phyloP scores from a whole-genome alignment of 1,284 basidiomycete species.

The Caloboletus inedulis region DNA sequence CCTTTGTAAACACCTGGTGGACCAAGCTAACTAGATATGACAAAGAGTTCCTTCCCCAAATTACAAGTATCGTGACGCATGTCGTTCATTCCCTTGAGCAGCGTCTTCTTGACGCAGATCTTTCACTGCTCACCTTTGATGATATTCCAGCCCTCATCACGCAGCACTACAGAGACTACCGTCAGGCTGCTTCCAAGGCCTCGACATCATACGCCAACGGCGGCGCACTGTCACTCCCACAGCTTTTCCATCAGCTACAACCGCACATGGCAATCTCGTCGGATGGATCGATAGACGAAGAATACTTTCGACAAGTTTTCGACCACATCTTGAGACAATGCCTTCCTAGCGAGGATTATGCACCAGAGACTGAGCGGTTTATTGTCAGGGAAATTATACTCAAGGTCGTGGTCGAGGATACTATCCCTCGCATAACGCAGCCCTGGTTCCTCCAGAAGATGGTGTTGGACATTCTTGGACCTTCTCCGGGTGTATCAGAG shows the following conservation, averaged over 20 bases:
- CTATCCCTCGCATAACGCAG: slow-evolving; percentile 67
- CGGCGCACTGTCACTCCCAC: slow-evolving; percentile 55
- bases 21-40: slow-evolving; percentile 76
- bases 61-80: slow-evolving; percentile 55
- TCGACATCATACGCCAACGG: slow-evolving; percentile 66
- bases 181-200: slow-evolving; percentile 57
- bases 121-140: slow-evolving; percentile 54
- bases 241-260: slow-evolving; percentile 74
- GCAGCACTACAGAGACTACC: slow-evolving; percentile 74
- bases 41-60: slow-evolving; percentile 73
- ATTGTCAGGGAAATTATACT: slow-evolving; percentile 76
- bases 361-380: slow-evolving; percentile 73
- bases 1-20: slow-evolving; percentile 81
- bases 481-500: slow-evolving; percentile 31
- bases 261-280: slow-evolving; percentile 72
- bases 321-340: slow-evolving; percentile 66
- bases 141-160: slow-evolving; percentile 62
- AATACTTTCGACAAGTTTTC: slow-evolving; percentile 72
- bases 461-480: slow-evolving; percentile 59
- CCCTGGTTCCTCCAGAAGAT: slow-evolving; percentile 78
- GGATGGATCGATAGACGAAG: slow-evolving; percentile 62
- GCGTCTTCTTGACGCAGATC: slow-evolving; percentile 53
- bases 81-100: slow-evolving; percentile 60
- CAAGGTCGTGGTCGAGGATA: slow-evolving; percentile 62
- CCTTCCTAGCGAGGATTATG: slow-evolving; percentile 68